A percentile compares a stretch with the other conserved stretches of the same genome.
Evolutionary conservation across 1,284 basidiomycete genomes (phyloP).

Genomic region (Ustilago esculenta): DNA sequence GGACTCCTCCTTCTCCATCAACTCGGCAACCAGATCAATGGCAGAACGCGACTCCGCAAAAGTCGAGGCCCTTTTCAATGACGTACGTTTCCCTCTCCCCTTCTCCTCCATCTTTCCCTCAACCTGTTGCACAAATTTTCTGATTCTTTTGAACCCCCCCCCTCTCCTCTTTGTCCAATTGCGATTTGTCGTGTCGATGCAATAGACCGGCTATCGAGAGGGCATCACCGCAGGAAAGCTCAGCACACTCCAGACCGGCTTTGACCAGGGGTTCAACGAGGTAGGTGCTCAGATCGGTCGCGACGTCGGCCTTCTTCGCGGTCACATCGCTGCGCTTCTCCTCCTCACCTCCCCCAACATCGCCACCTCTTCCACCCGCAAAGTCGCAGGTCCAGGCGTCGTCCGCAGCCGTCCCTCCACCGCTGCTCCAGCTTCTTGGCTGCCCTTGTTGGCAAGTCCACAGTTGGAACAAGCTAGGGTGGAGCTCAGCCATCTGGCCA

Average conservation of each 20-base stretch:
- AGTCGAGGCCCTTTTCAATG: constrained; percentile 46
- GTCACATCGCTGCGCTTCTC: constrained; percentile 74
- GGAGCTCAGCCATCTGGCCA: constrained; percentile 11
- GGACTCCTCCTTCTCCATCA: constrained; percentile 13
- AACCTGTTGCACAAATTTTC: too few relatives aligned
- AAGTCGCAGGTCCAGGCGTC: background rate
- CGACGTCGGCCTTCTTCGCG: constrained; percentile 77
- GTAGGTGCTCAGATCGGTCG: constrained; percentile 79
- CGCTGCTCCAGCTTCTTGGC: background rate
- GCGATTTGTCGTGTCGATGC: background rate
- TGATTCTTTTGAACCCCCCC: too few relatives aligned
- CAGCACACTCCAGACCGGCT: constrained; percentile 79
- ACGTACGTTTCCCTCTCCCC: constrained; percentile 33
- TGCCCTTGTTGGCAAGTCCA: constrained; percentile 13
- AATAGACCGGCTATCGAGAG: constrained; percentile 83
- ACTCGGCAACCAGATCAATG: constrained; percentile 27
- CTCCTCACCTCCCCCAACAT: constrained; percentile 11
- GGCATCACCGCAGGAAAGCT: constrained; percentile 87
- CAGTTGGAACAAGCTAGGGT: constrained; percentile 7
- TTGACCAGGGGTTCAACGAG: constrained; percentile 79
- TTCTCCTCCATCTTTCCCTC: background rate
- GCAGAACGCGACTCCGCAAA: constrained; percentile 45
- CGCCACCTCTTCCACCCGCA: constrained; percentile 1
- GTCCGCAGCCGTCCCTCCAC: background rate
- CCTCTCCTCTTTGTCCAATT: background rate